Evolutionary conservation across 148 eudicot genomes (phyloP), one percentile per base, ranked within the genome.

Genomic region (Camellia japonica): DNA sequence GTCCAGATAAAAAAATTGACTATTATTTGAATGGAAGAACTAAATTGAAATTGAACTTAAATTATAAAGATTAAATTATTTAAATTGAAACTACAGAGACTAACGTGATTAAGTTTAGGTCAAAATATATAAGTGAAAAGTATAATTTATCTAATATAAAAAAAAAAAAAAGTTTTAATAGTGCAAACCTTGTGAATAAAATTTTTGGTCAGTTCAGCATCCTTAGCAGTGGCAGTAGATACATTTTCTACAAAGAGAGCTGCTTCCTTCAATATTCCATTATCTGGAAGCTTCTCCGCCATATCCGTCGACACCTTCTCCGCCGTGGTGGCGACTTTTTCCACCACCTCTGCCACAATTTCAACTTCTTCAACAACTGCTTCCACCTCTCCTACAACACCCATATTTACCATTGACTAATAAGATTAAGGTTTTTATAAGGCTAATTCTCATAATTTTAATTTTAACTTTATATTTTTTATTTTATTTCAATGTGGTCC

Each of bases 331-430:
- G 97, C 95, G 73, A 90, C 93, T 80, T 89, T 91, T 23, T 91
- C 97, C 71, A 94, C 92, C 81, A 85, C 86, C 82, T 91, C 94
- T 9, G 91, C 95, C 79, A 46, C 93, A 55, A 82, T 83, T 74
- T 93, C 97, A 2, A 30, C 38, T 30, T 30, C 38, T 30, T 30
- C 38, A 30, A 30, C 38, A 30, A 30, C 38, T 30, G 38, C 38
- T 30, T 30, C 38, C 38, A 30, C 38, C 38, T 30, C 38, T 30
- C 38, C 38, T 30, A 30, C 38, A 30, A 30, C 38, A 30, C 38
- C 38, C 1, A 30, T 30, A 30, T 30, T 30, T 30, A 30, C 38
- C 0, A 30, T 30, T 30, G 38, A 30, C 38, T 30, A 30, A 30
- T 30, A 30, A 30, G 38, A 30, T 30, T 30, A 30, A 30, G 38